Conservation (phyloP, 228 moss, liverwort and hornwort species). For the Sphagnum fallax region DNA sequence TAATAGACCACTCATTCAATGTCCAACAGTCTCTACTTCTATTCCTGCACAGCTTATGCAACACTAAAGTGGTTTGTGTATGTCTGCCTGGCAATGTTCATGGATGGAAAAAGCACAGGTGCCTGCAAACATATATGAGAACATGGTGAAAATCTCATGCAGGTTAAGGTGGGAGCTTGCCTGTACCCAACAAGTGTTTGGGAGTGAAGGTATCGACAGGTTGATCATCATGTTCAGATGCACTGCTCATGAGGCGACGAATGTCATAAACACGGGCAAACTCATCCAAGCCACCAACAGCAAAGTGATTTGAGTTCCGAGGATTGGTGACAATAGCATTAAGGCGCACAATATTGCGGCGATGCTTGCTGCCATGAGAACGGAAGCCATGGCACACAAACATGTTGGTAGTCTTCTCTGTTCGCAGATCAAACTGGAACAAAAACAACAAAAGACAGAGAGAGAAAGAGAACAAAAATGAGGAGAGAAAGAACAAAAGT, state of each 20-base stretch:
- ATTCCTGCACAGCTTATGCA: too few relatives aligned
- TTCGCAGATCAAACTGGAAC: conserved; percentile 76
- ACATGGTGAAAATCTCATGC: too few relatives aligned
- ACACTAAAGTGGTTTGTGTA: too few relatives aligned
- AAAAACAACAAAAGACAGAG: not conserved
- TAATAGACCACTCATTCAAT: not conserved
- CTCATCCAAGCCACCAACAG: conserved; percentile 66
- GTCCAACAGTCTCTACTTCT: not conserved
- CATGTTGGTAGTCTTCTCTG: conserved; percentile 61
- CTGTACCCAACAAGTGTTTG: conserved; percentile 52
- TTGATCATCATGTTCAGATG: conserved; percentile 37
- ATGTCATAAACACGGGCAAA: conserved; percentile 83
- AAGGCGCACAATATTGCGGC: conserved; percentile 34
- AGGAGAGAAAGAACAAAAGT: not conserved
- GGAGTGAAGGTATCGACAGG: conserved; percentile 78
- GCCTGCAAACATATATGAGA: too few relatives aligned
- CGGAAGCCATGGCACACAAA: conserved; percentile 57
- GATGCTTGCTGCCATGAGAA: conserved; percentile 21
- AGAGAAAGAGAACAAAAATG: not conserved
- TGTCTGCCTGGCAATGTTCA: too few relatives aligned
- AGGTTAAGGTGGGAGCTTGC: conserved; percentile 3
- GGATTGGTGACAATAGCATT: conserved; percentile 85
- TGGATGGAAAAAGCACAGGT: too few relatives aligned
- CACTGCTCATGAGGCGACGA: conserved; percentile 42
- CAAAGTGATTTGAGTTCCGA: conserved; percentile 66